Percentiles rank a stretch among this genome's conserved stretches.
Conservation (phyloP, 1,284 basidiomycete genomes). For the Ustilago shanxiensis region DNA sequence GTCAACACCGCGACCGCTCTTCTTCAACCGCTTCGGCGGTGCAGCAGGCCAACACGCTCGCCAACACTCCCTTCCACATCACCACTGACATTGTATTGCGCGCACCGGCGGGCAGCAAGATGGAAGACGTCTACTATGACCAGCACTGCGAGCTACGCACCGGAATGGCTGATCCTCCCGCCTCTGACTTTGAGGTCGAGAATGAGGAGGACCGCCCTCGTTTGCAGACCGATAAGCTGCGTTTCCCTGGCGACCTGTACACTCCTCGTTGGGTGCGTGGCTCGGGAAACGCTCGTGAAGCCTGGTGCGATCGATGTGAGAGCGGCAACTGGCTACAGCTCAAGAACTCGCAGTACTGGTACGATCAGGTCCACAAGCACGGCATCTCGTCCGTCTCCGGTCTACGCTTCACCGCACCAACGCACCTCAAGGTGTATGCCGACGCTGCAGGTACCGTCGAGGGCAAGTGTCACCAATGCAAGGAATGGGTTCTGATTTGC, state of each 20-base stretch:
- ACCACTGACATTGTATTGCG: slow-evolving; percentile 58
- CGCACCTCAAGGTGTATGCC: slow-evolving; percentile 52
- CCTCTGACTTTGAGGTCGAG: slow-evolving; percentile 47
- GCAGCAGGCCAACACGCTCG: slow-evolving; percentile 43
- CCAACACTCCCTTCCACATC: slow-evolving; percentile 52
- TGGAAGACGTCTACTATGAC: slow-evolving; percentile 59
- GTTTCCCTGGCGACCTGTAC: slow-evolving; percentile 58
- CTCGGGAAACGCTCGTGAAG: slow-evolving; percentile 54
- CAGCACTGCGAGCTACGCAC: slow-evolving; percentile 53
- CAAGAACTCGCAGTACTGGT: slow-evolving; percentile 63
- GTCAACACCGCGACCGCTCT: slow-evolving; percentile 44
- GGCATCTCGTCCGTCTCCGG: slow-evolving; percentile 59
- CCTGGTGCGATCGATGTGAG: slow-evolving; percentile 60
- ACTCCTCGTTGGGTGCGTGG: slow-evolving; percentile 60
- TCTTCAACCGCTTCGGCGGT: slow-evolving; percentile 35
- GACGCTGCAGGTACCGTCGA: slow-evolving; percentile 54
- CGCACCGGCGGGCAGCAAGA: slow-evolving; percentile 49
- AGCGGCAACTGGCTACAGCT: slow-evolving; percentile 60
- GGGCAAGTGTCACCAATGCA: slow-evolving; percentile 59
- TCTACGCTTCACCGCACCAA: slow-evolving; percentile 53
- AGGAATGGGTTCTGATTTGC: slow-evolving; percentile 59
- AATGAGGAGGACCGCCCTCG: slow-evolving; percentile 54
- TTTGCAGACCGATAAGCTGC: slow-evolving; percentile 57
- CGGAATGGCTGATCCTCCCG: slow-evolving; percentile 46
- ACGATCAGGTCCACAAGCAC: slow-evolving; percentile 60